Evolutionary conservation across 2,329 filamentous ascomycete species (phyloP), one percentile per base, ranked within the genome.

Genomic region (Arthroderma uncinatum): DNA sequence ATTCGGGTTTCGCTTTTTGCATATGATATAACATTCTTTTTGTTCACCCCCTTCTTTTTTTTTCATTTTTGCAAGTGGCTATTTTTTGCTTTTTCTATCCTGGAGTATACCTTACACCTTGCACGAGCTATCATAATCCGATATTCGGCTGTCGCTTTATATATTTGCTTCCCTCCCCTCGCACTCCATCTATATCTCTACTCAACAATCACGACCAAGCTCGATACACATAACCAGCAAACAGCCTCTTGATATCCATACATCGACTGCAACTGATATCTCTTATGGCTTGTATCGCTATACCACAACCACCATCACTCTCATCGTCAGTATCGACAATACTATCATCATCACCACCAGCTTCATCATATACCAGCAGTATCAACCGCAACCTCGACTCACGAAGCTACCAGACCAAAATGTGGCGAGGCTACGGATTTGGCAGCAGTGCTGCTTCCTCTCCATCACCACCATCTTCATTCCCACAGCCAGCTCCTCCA

Each of bases 401-500:
- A n/a, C n/a, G 53, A 12, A 55, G 39, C 25, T 58, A 48, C 36
- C 56, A 37, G 53, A 47, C 23, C 50, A 58, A 53, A 14, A 60
- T 60, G 58, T 60, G 58, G 58, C 55, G 52, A 55, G 55, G 58
- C 56, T 60, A 60, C 58, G 58, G 58, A 44, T 60, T 60, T 53
- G 56, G 53, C 56, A 60, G 58, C 54, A 57, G 55, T 53, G 58
- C 58, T 54, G 40, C 54, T 14, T 60, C 58, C 19, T 62, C 62
- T 1, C 68, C 66, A 42, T 70, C 62, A 7, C 60, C 68, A 14
- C 68, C 66, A 40, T 69, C 62, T 3, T 61, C 68, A 10, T 65
- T 63, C 34, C 65, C 66, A 9, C 66, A 63, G 44, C 71, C 70
- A 16, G 68, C 70, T 19, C 70, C 71, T 16, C 71, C 71, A 19